Evolutionary conservation across 306 rosid species (phyloP).

Genomic region (Sphenostylis stenocarpa): DNA sequence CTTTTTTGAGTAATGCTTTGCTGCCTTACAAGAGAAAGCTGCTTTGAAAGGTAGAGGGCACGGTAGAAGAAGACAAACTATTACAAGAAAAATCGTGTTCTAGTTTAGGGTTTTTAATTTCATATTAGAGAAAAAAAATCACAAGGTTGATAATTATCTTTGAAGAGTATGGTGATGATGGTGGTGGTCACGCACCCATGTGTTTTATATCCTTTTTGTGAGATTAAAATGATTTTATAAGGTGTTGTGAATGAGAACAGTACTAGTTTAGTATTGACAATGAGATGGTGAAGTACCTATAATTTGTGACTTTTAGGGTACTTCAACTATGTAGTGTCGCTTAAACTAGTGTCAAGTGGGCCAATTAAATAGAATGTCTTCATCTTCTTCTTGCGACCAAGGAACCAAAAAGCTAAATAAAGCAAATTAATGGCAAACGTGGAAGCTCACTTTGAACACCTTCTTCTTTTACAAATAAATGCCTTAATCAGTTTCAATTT

Average conservation of each 20-base stretch:
- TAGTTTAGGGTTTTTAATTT: background rate
- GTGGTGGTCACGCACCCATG: background rate
- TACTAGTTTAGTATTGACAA: too few species aligned
- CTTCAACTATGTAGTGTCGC: background rate
- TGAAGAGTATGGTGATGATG: background rate
- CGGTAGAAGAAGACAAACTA: background rate
- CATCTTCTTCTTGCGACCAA: background rate
- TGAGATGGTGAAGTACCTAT: slow-evolving; percentile 2
- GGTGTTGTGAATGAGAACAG: slow-evolving; percentile 15
- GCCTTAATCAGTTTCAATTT: background rate
- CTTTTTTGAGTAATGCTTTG: slow-evolving; percentile 12
- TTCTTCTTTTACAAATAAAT: background rate
- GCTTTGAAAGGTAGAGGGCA: background rate
- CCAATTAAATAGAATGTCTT: background rate
- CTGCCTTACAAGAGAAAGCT: slow-evolving; percentile 5
- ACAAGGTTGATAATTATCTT: background rate
- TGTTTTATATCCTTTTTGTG: background rate
- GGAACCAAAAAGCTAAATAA: background rate
- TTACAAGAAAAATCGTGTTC: background rate
- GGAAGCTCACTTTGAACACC: background rate
- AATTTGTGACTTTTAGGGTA: slow-evolving; percentile 4
- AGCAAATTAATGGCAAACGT: background rate
- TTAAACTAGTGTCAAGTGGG: slow-evolving; percentile 16
- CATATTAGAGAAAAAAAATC: background rate
- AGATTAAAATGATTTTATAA: background rate